Evolutionary conservation across 768 basidiomycete species (phyloP), one percentile per base, ranked within the genome.

Genomic region (Mycena polygramma): DNA sequence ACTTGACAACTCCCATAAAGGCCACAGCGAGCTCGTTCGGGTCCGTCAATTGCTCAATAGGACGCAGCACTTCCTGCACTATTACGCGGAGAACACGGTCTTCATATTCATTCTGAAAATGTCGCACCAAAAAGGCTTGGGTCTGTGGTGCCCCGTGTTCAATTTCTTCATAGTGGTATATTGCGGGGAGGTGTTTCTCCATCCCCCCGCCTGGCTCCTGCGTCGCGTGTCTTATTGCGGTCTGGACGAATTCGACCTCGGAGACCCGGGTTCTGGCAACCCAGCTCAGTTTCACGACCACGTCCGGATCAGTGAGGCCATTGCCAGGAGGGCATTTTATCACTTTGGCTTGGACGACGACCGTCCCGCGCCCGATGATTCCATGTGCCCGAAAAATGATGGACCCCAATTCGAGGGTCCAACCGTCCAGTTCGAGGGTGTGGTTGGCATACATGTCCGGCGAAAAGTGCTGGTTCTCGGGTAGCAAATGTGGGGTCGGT

Each of bases 21-120:
- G 58, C 66, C 48, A 60, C 41, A 14, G 51, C 43, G 55, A 68
- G 63, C 41, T 62, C 39, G 54, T 54, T 57, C 35, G 53, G 66
- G 26, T 41, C 52, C 49, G 46, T 58, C 54, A 78, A 75, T 45
- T 80, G 79, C 54, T 72, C 77, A 48, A 74, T 73, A 9, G 65
- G 58, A 36, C 17, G 19, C 11, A 67, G 58, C 37, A 22, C 11
- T 41, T 67, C 66, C 43, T 60, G 66, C 22, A 67, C 66, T 30
- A 60, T 26, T 19, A 63, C 20, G 53, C 58, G 6, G 14, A 68
- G 54, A 39, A 24, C 59, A n/a, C 59, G 67, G 37, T 35, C 35
- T 22, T 61, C 67, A 54, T 62, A 62, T 10, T 48, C 53, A 0
- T 49, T n/a, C 22, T 36, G 53, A 15, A 60, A 36, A 15, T 22